Conservation (phyloP, 2,329 filamentous ascomycete genomes). For the Botryotinia globosa region DNA sequence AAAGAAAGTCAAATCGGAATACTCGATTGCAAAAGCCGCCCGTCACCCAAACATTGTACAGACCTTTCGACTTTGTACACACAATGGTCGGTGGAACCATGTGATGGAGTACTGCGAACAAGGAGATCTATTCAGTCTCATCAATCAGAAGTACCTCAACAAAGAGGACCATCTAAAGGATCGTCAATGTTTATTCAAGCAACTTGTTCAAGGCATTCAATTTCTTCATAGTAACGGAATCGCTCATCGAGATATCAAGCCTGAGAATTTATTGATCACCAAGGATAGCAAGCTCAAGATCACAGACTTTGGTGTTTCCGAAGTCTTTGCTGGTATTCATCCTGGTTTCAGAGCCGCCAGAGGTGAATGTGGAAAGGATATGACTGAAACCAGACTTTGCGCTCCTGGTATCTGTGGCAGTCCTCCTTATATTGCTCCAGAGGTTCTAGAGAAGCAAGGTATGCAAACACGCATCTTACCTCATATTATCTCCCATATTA, state of each 20-base stretch:
- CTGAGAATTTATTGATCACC: constrained; percentile 80
- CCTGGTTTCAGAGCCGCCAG: constrained; percentile 71
- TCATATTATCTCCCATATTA: constrained; percentile 11
- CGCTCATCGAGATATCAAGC: constrained; percentile 86
- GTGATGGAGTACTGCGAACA: constrained; percentile 90
- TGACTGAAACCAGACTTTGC: constrained; percentile 69
- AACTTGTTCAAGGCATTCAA: constrained; percentile 75
- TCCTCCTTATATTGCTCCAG: constrained; percentile 82
- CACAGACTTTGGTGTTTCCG: constrained; percentile 86
- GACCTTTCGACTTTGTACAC: constrained; percentile 67
- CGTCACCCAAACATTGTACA: constrained; percentile 86
- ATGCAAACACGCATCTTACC: constrained; percentile 29
- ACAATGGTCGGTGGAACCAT: constrained; percentile 78
- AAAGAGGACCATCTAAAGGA: constrained; percentile 62
- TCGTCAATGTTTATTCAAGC: constrained; percentile 83
- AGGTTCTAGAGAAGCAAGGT: constrained; percentile 68
- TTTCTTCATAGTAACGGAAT: constrained; percentile 83
- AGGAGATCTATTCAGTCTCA: constrained; percentile 74
- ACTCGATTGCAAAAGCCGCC: constrained; percentile 79
- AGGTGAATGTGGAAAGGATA: constrained; percentile 70
- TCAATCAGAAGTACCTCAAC: constrained; percentile 68
- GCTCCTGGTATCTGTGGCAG: constrained; percentile 80
- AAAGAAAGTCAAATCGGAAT: constrained; percentile 89
- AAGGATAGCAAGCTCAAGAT: constrained; percentile 83
- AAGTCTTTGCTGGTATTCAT: constrained; percentile 79